phyloP scores from a whole-genome alignment of 345 rosid species.

The Boechera retrofracta region DNA sequence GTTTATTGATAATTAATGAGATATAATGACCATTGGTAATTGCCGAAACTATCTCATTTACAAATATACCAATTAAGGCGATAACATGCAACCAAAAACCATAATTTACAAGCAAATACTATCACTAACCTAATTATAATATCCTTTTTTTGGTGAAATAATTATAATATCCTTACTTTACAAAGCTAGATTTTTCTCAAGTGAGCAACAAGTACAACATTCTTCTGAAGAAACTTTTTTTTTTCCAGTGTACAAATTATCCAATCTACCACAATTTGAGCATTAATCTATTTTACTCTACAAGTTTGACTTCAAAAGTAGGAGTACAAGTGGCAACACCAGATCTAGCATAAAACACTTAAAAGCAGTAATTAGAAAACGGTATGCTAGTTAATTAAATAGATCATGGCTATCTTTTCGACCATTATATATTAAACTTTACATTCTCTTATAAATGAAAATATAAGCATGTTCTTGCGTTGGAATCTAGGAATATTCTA shows the following conservation, averaged over 20 bases:
- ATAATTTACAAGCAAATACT: neutral
- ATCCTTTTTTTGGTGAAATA: neutral
- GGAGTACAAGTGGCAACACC: neutral
- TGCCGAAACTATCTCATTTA: too few species aligned
- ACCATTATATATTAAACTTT: constrained; percentile 8
- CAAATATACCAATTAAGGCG: neutral
- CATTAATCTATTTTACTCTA: neutral
- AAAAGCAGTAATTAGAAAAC: neutral
- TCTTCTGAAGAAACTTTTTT: neutral
- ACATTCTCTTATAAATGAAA: constrained; percentile 12
- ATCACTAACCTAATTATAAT: neutral
- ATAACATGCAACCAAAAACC: neutral
- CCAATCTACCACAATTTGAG: neutral
- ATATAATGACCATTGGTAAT: neutral
- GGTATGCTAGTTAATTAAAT: neutral
- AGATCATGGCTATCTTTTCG: constrained; percentile 2
- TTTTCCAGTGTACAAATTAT: neutral
- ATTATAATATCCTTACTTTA: neutral
- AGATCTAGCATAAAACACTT: neutral
- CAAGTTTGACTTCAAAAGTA: neutral
- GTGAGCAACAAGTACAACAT: neutral
- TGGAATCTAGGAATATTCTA: constrained; percentile 38
- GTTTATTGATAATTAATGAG: neutral
- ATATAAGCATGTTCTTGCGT: constrained; percentile 39
- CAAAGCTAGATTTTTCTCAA: neutral